These are phyloP conservation scores for Urostyla sp. DNA, from an alignment of 73 alveolate genomes.

Conservation along the genomic window DNA sequence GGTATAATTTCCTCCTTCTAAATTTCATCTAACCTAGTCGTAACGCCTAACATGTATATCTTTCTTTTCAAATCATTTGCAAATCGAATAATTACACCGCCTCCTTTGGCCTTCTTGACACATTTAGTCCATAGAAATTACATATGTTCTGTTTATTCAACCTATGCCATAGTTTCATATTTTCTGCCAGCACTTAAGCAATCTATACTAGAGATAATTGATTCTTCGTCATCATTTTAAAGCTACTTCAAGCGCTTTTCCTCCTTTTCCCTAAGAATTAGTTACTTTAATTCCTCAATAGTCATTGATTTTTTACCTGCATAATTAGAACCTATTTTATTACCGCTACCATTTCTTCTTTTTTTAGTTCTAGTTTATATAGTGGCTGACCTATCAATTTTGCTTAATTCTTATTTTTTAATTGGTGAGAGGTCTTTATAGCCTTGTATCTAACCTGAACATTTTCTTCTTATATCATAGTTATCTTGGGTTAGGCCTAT, in stretches of 20 bases:
- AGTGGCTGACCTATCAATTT: too few species aligned
- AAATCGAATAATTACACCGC: conserved; percentile 11
- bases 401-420: too few species aligned
- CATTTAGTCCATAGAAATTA: conserved; percentile 29
- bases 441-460: too few species aligned
- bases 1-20: not conserved
- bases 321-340: too few species aligned
- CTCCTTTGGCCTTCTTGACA: conserved; percentile 52
- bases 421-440: too few species aligned
- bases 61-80: conserved; percentile 37
- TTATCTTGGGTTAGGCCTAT: too few species aligned
- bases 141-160: not conserved
- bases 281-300: conserved; percentile 21
- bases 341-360: too few species aligned
- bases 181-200: not conserved
- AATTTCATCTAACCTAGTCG: conserved; percentile 17
- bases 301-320: not conserved
- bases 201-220: conserved; percentile 13
- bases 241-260: not conserved
- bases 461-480: too few species aligned
- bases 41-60: conserved; percentile 46
- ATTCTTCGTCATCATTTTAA: not conserved
- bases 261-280: not conserved
- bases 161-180: not conserved
- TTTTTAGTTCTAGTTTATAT: too few species aligned